phyloP scores from a whole-genome alignment of 179 eudicot species.

The Carnegiea gigantea region DNA sequence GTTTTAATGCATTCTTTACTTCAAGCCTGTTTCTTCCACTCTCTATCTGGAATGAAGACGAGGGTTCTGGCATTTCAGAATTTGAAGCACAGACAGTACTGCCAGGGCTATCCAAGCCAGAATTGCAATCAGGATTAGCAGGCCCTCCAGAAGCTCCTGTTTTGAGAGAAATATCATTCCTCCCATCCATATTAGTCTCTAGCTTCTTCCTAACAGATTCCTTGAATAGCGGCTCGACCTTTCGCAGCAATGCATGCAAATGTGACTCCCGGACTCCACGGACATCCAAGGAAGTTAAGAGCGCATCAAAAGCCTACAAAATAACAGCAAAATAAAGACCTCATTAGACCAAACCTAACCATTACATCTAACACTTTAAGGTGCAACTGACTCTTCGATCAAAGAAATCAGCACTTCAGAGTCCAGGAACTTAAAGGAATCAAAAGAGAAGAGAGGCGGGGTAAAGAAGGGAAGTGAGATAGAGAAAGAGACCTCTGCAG shows the following conservation, averaged over 20 bases:
- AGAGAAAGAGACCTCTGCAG: constrained; percentile 56
- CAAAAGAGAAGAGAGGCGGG: neutral
- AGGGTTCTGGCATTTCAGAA: constrained; percentile 49
- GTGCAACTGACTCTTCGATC: too few relatives aligned
- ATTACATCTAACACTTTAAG: neutral
- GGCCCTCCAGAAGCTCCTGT: constrained; percentile 36
- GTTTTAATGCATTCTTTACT: constrained; percentile 37
- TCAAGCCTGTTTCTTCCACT: constrained; percentile 52
- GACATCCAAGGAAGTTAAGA: constrained; percentile 70
- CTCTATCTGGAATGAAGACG: constrained; percentile 71
- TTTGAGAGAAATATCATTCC: constrained; percentile 11
- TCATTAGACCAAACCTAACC: neutral
- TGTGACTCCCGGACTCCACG: constrained; percentile 85
- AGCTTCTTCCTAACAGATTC: constrained; percentile 44
- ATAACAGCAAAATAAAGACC: neutral
- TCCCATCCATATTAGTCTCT: neutral
- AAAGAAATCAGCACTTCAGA: neutral
- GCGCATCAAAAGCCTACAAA: constrained; percentile 73
- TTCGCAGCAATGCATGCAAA: constrained; percentile 65
- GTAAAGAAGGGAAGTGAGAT: neutral
- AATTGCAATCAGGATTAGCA: constrained; percentile 31
- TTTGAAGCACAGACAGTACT: constrained; percentile 45
- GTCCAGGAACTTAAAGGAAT: neutral
- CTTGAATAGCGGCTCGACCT: constrained; percentile 61
- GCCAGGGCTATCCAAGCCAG: constrained; percentile 49